A percentile compares a stretch with the other conserved stretches of the same genome.
Evolutionary conservation across 2,329 filamentous ascomycete genomes (phyloP).

Genomic region (Thielaviopsis populi): DNA sequence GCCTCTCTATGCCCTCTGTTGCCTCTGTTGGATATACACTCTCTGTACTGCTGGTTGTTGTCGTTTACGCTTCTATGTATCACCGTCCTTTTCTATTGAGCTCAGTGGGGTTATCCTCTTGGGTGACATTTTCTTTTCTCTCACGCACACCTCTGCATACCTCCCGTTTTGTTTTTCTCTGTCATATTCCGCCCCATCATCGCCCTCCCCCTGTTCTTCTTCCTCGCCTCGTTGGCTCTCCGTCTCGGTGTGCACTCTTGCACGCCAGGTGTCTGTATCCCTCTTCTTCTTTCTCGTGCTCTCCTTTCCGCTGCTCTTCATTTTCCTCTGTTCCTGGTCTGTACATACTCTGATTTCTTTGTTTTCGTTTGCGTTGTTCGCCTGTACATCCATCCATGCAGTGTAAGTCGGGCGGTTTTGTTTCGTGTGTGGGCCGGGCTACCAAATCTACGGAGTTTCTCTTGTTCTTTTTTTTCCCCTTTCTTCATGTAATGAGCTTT

Average conservation of each 20-base stretch:
- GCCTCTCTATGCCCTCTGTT: not conserved
- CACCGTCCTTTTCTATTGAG: constrained; percentile 1
- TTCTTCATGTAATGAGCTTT: not conserved
- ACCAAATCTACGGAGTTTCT: constrained; percentile 2
- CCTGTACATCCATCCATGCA: not conserved
- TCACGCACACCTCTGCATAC: not conserved
- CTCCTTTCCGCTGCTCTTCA: not conserved
- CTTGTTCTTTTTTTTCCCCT: not conserved
- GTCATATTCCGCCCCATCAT: not conserved
- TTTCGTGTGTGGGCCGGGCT: not conserved
- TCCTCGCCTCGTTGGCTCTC: not conserved
- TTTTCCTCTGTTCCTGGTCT: constrained; percentile 5
- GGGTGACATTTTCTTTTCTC: not conserved
- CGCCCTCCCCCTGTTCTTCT: not conserved
- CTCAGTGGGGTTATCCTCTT: not conserved
- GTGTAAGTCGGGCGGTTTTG: not conserved
- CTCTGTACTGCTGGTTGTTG: constrained; percentile 8
- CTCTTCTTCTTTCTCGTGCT: constrained; percentile 2
- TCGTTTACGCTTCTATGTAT: constrained; percentile 8
- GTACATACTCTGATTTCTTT: not conserved
- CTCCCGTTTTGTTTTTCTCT: constrained; percentile 5
- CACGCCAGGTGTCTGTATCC: not conserved
- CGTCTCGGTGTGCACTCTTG: not conserved
- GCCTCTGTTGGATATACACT: constrained; percentile 10
- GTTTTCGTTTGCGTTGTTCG: constrained; percentile 1